Percentiles rank a stretch among this genome's conserved stretches.
Evolutionary conservation across 306 rosid species (phyloP).

Genomic region (Prunus kanzakura): DNA sequence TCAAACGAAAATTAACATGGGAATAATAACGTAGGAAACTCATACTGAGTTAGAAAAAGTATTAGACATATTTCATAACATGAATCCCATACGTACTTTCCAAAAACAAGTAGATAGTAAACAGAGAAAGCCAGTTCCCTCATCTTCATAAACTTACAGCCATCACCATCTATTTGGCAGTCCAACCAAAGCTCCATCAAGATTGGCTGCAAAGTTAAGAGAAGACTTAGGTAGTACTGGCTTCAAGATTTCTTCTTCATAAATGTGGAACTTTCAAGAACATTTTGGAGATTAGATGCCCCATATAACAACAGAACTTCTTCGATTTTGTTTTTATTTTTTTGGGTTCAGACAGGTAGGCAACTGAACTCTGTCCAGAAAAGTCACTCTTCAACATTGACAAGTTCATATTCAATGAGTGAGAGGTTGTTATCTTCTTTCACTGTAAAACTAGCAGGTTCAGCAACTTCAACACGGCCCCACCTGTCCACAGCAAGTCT

Average conservation of each 20-base stretch:
- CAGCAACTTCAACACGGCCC: constrained; percentile 46
- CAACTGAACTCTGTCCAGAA: constrained; percentile 24
- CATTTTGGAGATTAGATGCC: constrained; percentile 35
- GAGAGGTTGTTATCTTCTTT: constrained; percentile 49
- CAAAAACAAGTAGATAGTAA: constrained; percentile 40
- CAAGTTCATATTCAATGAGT: constrained; percentile 41
- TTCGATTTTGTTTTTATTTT: constrained; percentile 51
- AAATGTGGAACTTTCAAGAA: constrained; percentile 35
- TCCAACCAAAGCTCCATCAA: constrained; percentile 39
- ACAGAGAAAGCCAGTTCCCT: constrained; percentile 46
- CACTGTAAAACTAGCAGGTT: constrained; percentile 39
- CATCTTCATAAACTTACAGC: constrained; percentile 35
- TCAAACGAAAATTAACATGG: neutral
- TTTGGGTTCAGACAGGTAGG: constrained; percentile 34
- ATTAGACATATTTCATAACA: constrained; percentile 22
- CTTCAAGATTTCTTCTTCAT: constrained; percentile 52
- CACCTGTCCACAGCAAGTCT: constrained; percentile 51
- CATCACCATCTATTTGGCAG: constrained; percentile 35
- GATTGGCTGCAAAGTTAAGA: constrained; percentile 40
- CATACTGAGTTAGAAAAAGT: neutral
- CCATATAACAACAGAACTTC: constrained; percentile 40
- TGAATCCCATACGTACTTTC: constrained; percentile 31
- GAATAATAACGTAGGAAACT: neutral
- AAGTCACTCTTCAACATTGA: constrained; percentile 41
- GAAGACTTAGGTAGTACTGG: constrained; percentile 39